Evolutionary conservation across 345 rosid species (phyloP), one percentile per base, ranked within the genome.

Genomic region (Populus pruinosa): DNA sequence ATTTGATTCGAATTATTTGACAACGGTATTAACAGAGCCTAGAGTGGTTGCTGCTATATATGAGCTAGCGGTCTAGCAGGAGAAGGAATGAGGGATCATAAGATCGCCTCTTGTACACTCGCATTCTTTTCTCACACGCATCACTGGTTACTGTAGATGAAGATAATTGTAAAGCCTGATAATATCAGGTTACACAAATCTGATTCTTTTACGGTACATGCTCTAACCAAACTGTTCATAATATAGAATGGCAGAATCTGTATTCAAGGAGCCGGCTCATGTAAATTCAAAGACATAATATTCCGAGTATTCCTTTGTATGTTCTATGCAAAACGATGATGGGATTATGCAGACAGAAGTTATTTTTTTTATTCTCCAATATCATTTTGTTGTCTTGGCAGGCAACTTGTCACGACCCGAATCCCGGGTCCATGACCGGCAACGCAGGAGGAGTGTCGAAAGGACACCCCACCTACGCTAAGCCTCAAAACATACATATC

Each of bases 1-100:
- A 49, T 66, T 50, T 29, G 47, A 43, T 38, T 59, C 55, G 56
- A 62, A 43, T 21, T 49, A n/a, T 59, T 41, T n/a, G 63, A 49
- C 71, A 43, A 73, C 67, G 35, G 72, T 25, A 50, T 67, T 75
- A 85, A 79, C 93, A 92, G 98, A 86, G 88, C 81, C 77, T 94
- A 87, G 88, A 87, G 75, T 90, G 93, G 92, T 83, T 87, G 83
- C 86, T 91, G 36, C 80, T 69, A 65, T 77, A 68, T 50, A 72
- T 77, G 78, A 68, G 55, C 67, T 69, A 81, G 71, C 53, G 35
- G 68, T 56, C 23, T 33, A 39, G 53, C 35, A 66, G 72, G 62
- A 39, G 63, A 59, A 59, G 76, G 16, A 61, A 55, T 16, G 38
- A 39, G 8, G 62, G 74, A 65, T 68, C 23, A 39, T n/a, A 47